Conservation (phyloP, 2,329 filamentous ascomycete genomes). For the Chrysosporium queenslandicum region DNA sequence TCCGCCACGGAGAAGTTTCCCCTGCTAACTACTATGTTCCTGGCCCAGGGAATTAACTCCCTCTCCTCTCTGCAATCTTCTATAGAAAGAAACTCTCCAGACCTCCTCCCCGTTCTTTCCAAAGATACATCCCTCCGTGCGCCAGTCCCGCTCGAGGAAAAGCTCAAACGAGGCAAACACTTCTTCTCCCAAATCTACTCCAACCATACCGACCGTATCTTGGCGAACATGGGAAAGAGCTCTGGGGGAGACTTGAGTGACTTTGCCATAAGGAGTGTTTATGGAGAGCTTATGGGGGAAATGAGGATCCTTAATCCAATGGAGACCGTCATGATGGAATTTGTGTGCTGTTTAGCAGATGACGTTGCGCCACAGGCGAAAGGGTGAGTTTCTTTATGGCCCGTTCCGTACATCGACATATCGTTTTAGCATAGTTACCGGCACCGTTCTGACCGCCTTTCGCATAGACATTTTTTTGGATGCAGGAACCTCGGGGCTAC, state of each 20-base stretch:
- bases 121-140: constrained; percentile 20
- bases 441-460: background rate
- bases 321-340: constrained; percentile 25
- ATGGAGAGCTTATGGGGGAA: constrained; percentile 24
- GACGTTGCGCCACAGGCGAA: constrained; percentile 24
- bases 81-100: constrained; percentile 16
- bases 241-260: constrained; percentile 24
- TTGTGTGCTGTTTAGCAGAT: constrained; percentile 25
- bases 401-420: background rate
- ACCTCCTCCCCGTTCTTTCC: constrained; percentile 14
- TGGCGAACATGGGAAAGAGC: constrained; percentile 20
- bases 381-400: constrained; percentile 18
- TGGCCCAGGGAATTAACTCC: constrained; percentile 21
- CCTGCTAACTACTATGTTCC: too few relatives aligned
- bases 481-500: constrained; percentile 22
- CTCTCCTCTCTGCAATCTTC: constrained; percentile 21
- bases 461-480: constrained; percentile 23
- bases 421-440: too few relatives aligned
- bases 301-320: constrained; percentile 19
- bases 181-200: constrained; percentile 24
- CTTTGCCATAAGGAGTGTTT: constrained; percentile 23
- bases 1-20: background rate
- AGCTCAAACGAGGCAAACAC: constrained; percentile 21
- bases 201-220: constrained; percentile 22
- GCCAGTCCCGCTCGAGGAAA: constrained; percentile 13